Evolutionary conservation across 2,329 filamentous ascomycete genomes (phyloP).

Genomic region (Botrytis fabae): DNA sequence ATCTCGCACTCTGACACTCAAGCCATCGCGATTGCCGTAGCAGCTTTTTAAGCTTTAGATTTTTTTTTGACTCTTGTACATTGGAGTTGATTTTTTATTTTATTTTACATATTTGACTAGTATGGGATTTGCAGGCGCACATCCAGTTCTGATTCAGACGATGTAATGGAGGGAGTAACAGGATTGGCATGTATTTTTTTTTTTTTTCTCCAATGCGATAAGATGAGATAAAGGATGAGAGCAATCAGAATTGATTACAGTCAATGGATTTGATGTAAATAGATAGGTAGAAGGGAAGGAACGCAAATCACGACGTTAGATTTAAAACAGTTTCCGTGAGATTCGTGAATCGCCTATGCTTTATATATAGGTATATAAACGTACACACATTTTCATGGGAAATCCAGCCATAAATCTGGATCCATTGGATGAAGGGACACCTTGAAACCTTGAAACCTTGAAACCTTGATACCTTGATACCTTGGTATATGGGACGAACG

Average conservation of each 20-base stretch:
- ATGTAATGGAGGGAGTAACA: conserved; percentile 17
- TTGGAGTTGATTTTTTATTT: conserved; percentile 12
- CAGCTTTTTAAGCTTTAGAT: conserved; percentile 59
- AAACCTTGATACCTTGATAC: background rate
- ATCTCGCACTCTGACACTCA: conserved; percentile 95
- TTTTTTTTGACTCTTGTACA: conserved; percentile 21
- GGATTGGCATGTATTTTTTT: conserved; percentile 18
- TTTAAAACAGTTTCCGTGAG: background rate
- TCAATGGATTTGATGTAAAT: conserved; percentile 22
- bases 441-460: too few relatives aligned
- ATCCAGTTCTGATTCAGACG: conserved; percentile 10
- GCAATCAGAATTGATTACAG: conserved; percentile 3
- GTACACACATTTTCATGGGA: background rate
- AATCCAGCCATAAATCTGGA: background rate
- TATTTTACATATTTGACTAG: conserved; percentile 15
- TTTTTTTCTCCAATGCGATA: background rate
- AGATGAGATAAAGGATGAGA: conserved; percentile 20
- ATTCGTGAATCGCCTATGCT: background rate
- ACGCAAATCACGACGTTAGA: conserved; percentile 1
- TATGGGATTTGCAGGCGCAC: conserved; percentile 21
- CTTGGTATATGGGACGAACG: background rate
- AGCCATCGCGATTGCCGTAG: conserved; percentile 90
- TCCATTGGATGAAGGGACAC: background rate
- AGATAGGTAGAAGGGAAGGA: background rate
- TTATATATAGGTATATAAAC: too few relatives aligned